Conservation (phyloP, 2,329 filamentous ascomycete genomes). For the Ceratocystis alfenasii region DNA sequence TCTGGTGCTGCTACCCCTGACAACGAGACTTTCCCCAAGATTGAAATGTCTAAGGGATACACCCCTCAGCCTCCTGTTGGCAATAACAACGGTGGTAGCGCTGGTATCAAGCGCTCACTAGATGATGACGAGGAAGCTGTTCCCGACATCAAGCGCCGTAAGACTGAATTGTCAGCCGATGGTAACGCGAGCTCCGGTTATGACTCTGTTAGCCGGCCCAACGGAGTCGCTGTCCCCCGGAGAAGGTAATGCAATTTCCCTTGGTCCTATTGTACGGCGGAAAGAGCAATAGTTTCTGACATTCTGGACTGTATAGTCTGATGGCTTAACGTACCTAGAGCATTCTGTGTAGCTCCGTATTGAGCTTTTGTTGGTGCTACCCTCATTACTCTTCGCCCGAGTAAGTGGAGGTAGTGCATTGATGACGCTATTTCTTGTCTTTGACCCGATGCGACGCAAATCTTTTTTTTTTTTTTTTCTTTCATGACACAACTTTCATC, state of each 20-base stretch:
- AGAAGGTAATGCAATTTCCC: conserved; percentile 29
- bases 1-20: conserved; percentile 52
- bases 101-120: conserved; percentile 37
- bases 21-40: conserved; percentile 58
- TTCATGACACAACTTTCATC: conserved; percentile 13
- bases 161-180: conserved; percentile 52
- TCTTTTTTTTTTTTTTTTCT: conserved; percentile 11
- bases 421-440: conserved; percentile 4
- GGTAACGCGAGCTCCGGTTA: conserved; percentile 39
- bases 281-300: conserved; percentile 23
- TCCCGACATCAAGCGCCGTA: conserved; percentile 64
- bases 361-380: conserved; percentile 4
- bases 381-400: too few species aligned
- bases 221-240: conserved; percentile 32
- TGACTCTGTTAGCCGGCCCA: conserved; percentile 39
- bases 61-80: conserved; percentile 47
- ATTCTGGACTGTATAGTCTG: conserved; percentile 21
- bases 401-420: background rate
- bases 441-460: conserved; percentile 1
- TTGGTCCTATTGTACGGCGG: conserved; percentile 12
- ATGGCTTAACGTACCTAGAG: conserved; percentile 21
- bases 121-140: conserved; percentile 49
- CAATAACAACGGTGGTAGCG: conserved; percentile 48
- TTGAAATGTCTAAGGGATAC: conserved; percentile 52
- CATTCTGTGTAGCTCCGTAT: conserved; percentile 10